Percentiles rank a stretch among this genome's conserved stretches.
Conservation (phyloP, 108 stramenopile genomes). For the Cylindrotheca fusiformis region DNA sequence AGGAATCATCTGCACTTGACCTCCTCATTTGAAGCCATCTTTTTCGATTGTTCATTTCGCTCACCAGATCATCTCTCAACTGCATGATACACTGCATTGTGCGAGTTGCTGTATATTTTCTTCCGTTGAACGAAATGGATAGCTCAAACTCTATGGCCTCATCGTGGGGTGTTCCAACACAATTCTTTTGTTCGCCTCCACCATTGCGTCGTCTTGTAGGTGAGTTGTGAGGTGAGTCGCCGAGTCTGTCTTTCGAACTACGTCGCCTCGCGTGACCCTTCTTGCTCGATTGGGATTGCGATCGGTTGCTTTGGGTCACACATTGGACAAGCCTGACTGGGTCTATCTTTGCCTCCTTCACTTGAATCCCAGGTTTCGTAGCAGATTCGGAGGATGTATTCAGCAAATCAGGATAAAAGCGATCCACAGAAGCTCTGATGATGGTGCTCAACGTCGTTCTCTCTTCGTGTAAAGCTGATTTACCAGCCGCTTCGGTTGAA, state of each 20-base stretch:
- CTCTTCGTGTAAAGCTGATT: neutral
- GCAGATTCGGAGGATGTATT: neutral
- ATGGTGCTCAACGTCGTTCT: neutral
- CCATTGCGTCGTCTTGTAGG: neutral
- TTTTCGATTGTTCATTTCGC: conserved; percentile 39
- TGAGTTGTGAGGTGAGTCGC: conserved; percentile 2
- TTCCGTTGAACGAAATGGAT: conserved; percentile 62
- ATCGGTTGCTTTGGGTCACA: conserved; percentile 47
- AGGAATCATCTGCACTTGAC: neutral
- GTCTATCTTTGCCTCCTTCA: conserved; percentile 63
- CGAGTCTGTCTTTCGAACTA: conserved; percentile 4
- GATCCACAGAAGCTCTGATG: neutral
- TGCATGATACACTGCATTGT: conserved; percentile 66
- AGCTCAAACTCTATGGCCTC: conserved; percentile 78
- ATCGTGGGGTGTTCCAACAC: conserved; percentile 21
- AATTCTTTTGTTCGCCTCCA: no score
- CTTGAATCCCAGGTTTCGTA: conserved; percentile 30
- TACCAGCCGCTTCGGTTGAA: neutral
- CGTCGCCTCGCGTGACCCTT: conserved; percentile 14
- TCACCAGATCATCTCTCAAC: conserved; percentile 64
- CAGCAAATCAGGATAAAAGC: neutral
- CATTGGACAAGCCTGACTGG: conserved; percentile 58
- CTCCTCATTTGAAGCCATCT: conserved; percentile 12
- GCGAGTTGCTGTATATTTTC: conserved; percentile 71
- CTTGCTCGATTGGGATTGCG: conserved; percentile 23